Conservation (phyloP, 495 filamentous ascomycete species). For the Tirmania nivea region DNA sequence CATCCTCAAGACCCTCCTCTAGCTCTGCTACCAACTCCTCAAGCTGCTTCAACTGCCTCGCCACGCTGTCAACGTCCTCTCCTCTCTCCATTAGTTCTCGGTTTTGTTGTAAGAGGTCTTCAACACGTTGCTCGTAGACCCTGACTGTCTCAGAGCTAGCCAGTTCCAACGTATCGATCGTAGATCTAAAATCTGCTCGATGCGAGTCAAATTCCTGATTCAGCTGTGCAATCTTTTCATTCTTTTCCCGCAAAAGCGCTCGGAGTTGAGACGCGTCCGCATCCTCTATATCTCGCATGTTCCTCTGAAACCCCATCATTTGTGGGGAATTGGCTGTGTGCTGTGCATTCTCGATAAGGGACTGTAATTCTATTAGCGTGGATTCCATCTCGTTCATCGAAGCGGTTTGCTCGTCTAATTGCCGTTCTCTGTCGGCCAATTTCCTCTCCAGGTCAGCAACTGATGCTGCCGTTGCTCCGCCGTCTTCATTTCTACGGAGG, state of each 20-base stretch:
- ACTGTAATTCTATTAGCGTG: slow-evolving; percentile 51
- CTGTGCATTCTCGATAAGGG: slow-evolving; percentile 31
- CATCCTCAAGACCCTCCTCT: slow-evolving; percentile 91
- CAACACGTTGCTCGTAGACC: slow-evolving; percentile 84
- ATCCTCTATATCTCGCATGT: slow-evolving; percentile 34
- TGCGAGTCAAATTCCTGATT: slow-evolving; percentile 91
- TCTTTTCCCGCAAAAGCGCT: slow-evolving; percentile 70
- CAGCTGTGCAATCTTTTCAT: slow-evolving; percentile 80
- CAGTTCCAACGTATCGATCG: slow-evolving; percentile 88
- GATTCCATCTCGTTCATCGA: slow-evolving; percentile 70
- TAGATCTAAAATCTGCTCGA: slow-evolving; percentile 86
- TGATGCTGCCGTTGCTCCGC: background rate
- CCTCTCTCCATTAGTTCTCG: slow-evolving; percentile 58
- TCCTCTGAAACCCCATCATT: slow-evolving; percentile 20
- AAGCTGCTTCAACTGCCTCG: slow-evolving; percentile 73
- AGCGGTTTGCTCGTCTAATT: slow-evolving; percentile 66
- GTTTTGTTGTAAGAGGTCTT: slow-evolving; percentile 71
- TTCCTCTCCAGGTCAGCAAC: slow-evolving; percentile 34
- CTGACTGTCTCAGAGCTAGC: slow-evolving; percentile 91
- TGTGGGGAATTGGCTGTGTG: background rate
- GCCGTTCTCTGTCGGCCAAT: slow-evolving; percentile 63
- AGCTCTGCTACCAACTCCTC: slow-evolving; percentile 92
- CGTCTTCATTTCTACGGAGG: background rate
- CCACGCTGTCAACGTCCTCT: slow-evolving; percentile 79
- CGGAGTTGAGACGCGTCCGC: slow-evolving; percentile 59